Evolutionary conservation across 148 eudicot genomes (phyloP).

Genomic region (Fagopyrum homotropicum): DNA sequence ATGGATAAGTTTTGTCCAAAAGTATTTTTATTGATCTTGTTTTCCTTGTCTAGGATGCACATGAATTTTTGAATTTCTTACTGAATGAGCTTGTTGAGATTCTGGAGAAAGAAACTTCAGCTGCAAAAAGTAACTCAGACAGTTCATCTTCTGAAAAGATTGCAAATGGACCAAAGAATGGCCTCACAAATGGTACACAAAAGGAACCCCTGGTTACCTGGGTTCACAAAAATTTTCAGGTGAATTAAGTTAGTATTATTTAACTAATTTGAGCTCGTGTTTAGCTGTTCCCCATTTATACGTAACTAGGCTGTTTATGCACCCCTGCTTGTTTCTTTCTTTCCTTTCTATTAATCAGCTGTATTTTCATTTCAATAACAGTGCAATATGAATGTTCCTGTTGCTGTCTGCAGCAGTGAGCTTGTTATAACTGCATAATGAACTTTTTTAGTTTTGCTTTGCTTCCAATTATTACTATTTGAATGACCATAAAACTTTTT

Average conservation of each 20-base stretch:
- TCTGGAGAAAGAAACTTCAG: constrained; percentile 56
- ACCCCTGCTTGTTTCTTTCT: not conserved
- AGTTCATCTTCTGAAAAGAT: constrained; percentile 36
- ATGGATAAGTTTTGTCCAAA: not conserved
- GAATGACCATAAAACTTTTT: not conserved
- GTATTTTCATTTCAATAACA: not conserved
- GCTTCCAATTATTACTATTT: not conserved
- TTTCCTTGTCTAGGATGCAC: constrained; percentile 50
- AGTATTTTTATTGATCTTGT: not conserved
- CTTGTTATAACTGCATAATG: not conserved
- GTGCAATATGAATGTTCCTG: not conserved
- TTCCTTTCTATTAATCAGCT: not conserved
- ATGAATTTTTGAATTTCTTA: constrained; percentile 65
- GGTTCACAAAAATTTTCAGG: constrained; percentile 85
- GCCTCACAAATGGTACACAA: constrained; percentile 34
- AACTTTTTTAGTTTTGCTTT: not conserved
- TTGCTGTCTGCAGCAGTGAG: not conserved
- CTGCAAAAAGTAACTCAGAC: constrained; percentile 31
- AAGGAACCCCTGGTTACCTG: constrained; percentile 71
- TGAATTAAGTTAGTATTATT: constrained; percentile 10
- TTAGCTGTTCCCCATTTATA: not conserved
- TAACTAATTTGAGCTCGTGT: not conserved
- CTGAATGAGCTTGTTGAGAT: constrained; percentile 68
- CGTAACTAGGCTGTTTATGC: not conserved
- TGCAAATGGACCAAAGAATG: constrained; percentile 42